Base-by-base conservation (phyloP, 805 yeast genomes). In the Hyphopichia homilentoma region DNA sequence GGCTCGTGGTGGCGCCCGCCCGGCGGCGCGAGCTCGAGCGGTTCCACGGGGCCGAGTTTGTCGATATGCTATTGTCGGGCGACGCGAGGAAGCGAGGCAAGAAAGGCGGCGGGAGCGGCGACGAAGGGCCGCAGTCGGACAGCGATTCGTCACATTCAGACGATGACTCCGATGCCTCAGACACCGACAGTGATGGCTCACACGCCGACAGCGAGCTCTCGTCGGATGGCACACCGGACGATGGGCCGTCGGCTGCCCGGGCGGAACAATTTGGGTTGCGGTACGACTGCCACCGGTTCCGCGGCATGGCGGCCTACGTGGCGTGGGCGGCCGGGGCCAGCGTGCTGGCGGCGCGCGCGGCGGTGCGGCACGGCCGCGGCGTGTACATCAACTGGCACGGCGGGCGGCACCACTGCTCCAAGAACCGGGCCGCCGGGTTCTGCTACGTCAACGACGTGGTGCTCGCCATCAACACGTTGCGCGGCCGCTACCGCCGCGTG, bases 341-440 rank as follows among this genome's bases (percentile, higher is more conserved):
- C 2, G 40, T 82, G 7, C 48, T 69, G 7, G 62, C 79, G 7
- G 76, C 75, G 0, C 52, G 56, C 5, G 61, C 58, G 44, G 42
- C 70, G 3, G 31, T 49, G 1, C 30, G 28, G 32, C 35, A 24
- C 2, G 5, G 43, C 17, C 62, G 59, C 24, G 37, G 50, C 7
- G 55, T 75, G 1, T 79, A 73, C 2, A 64, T 84, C 27, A 81
- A 81, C 47, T 84, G 88, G 88, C 74, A 76, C 45, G 94, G 94
- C 5, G 94, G 93, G 1, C 55, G 89, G 29, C 93, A 83, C 48
- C 93, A 83, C 53, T 78, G 79, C 4, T 61, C 57, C 27, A 70
- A 69, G 41, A 44, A 67, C 0, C 58, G 47, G 21, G 84, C 85
- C 1, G 66, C 81, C 7, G 90, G 90, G 2, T 83, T 79, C 47